Percentiles rank a stretch among this genome's conserved stretches.
Evolutionary conservation across 2,329 filamentous ascomycete genomes (phyloP).

Genomic region (Lachnum nothofagi): DNA sequence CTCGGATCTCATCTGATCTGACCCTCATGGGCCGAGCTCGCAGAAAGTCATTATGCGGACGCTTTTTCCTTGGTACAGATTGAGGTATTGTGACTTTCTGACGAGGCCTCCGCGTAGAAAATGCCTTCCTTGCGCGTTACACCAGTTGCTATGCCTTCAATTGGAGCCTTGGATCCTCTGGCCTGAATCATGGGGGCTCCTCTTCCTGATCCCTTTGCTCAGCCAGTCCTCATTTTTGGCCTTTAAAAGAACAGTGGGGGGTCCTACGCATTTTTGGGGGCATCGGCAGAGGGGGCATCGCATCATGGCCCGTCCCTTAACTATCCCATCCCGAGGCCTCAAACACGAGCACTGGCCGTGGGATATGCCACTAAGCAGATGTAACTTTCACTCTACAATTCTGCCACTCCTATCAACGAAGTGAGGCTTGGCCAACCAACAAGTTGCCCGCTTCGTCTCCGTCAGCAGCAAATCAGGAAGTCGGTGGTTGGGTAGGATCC

Average conservation of each 20-base stretch:
- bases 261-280: too few species aligned
- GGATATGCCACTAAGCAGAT: not conserved
- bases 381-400: not conserved
- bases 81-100: constrained; percentile 1
- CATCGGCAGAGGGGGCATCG: not conserved
- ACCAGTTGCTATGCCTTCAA: not conserved
- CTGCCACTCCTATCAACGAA: not conserved
- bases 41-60: not conserved
- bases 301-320: not conserved
- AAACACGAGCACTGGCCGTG: not conserved
- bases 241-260: not conserved
- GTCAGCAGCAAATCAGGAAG: constrained; percentile 3
- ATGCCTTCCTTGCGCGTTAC: not conserved
- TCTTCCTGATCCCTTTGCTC: not conserved
- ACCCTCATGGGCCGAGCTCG: not conserved
- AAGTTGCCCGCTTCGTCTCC: not conserved
- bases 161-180: not conserved
- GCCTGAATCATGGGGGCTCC: not conserved
- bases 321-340: not conserved
- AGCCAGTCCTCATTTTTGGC: not conserved
- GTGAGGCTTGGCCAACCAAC: not conserved
- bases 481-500: constrained; percentile 21
- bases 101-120: not conserved
- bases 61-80: constrained; percentile 1
- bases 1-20: not conserved